Evolutionary conservation across 2,329 filamentous ascomycete genomes (phyloP), one percentile per base, ranked within the genome.

Genomic region (Phialophora macrospora): DNA sequence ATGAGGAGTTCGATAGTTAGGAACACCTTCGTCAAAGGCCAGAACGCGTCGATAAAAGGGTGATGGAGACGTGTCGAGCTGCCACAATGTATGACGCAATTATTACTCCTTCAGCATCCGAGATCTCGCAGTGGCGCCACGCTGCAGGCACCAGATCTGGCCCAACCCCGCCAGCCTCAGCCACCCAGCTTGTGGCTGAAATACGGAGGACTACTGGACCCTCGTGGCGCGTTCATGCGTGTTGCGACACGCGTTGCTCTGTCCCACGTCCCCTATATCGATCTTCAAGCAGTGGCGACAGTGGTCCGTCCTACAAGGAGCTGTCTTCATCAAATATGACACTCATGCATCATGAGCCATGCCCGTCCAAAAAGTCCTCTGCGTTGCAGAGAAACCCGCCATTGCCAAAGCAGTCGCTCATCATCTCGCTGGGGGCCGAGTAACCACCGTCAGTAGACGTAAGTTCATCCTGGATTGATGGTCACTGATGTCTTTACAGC

Each of bases 371-470:
- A 86, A 84, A 72, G 87, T 92, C 65, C 81, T 93, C 60, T 93
- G 90, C 75, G 90, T 93, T 71, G 90, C 90, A 66, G 90, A 93
- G 78, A 93, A 99, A 84, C 93, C 93, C 41, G 96, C 94, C 49
- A 97, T 99, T 69, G 92, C 95, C 64, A 97, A 95, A 79, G 93
- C 94, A 44, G 94, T 99, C 57, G 92, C 95, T 46, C 87, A 88
- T 64, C 94, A 98, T 81, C 85, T 99, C 30, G 91, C 90, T 34
- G 94, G 95, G 57, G 91, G 92, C 55, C 81, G 81, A 20, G 83
- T 88, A 65, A 85, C 87, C 76, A 88, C 87, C 62, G 92, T 96
- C 79, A 77, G 88, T 80, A 60, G 28, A 44, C 22, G 24, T n/a
- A 26, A 30, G 24, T 26, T 22, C 41, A 1, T 34, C 17, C 11